Evolutionary conservation across 331 rosid species (phyloP).

Genomic region (Malus hybrid): DNA sequence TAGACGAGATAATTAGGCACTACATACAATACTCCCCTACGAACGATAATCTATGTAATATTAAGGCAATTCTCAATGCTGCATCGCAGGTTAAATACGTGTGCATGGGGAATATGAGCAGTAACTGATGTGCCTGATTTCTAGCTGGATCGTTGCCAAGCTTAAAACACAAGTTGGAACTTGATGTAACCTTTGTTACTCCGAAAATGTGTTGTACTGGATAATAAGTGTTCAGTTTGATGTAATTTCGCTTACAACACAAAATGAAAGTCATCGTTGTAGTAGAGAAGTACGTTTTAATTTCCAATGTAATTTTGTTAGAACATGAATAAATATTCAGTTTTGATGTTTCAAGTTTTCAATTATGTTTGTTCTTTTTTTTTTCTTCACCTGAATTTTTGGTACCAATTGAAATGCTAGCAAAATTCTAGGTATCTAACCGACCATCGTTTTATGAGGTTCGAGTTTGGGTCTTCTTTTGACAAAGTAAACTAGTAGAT

Average conservation of each 20-base stretch:
- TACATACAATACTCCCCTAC: neutral
- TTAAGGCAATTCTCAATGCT: neutral
- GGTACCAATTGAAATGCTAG: neutral
- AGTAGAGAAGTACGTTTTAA: neutral
- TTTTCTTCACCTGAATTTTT: neutral
- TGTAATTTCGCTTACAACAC: neutral
- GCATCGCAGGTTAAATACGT: conserved; percentile 66
- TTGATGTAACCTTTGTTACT: neutral
- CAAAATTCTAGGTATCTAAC: neutral
- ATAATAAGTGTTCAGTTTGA: neutral
- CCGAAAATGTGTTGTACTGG: neutral
- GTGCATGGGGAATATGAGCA: conserved; percentile 83
- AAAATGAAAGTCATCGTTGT: neutral
- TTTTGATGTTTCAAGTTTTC: neutral
- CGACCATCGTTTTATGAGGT: neutral
- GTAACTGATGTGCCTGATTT: conserved; percentile 33
- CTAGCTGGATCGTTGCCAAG: conserved; percentile 1
- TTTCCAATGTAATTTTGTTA: neutral
- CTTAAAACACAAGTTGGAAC: neutral
- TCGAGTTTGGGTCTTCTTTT: neutral
- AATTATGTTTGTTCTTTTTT: neutral
- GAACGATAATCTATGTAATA: neutral
- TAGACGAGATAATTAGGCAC: neutral
- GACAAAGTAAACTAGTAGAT: neutral
- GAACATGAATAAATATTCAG: neutral